Evolutionary conservation across 768 basidiomycete species (phyloP), one percentile per base, ranked within the genome.

Genomic region (Podaxis pistillaris): DNA sequence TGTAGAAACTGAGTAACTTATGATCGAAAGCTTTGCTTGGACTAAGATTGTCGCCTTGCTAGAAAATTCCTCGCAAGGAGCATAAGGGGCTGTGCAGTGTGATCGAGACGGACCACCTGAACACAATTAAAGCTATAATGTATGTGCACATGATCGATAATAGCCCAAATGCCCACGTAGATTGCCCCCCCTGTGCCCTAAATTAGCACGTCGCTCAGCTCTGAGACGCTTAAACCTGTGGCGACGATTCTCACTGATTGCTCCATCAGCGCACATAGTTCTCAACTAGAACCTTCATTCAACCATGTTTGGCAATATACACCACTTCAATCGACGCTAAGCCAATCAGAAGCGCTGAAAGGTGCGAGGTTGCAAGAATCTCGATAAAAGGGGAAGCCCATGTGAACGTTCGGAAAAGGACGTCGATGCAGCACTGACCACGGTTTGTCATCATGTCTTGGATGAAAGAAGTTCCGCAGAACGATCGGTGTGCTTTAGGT

Each of bases 201-300:
- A 33, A 8, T 33, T 33, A 9, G 30, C 30, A 33, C 1, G 30
- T 33, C 30, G 8, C 30, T 33, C 30, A 33, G 30, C 28, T 52
- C 11, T 3, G 44, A 49, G 33, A 11, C 22, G 19, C 19, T 11
- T 36, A 17, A 90, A 33, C 33, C 2, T 33, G 33, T 33, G 33
- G 33, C 33, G 33, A 9, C 33, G 33, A 9, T 33, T 33, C 33
- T 33, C 33, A 33, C 33, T 9, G 9, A 33, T 33, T 33, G 33
- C 33, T 33, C 33, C 33, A 33, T 9, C 33, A 0, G 9, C 33
- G 8, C 8, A 33, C 33, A 33, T 9, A 33, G 33, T 33, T 33
- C 33, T 9, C 33, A 33, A 33, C 33, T 33, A 33, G 74, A 19
- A 76, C 67, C 36, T 77, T 78, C 30, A 76, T 72, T 50, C 85